Conservation (phyloP, 192 early-diverging fungal species). For the Diversispora epigaea region DNA sequence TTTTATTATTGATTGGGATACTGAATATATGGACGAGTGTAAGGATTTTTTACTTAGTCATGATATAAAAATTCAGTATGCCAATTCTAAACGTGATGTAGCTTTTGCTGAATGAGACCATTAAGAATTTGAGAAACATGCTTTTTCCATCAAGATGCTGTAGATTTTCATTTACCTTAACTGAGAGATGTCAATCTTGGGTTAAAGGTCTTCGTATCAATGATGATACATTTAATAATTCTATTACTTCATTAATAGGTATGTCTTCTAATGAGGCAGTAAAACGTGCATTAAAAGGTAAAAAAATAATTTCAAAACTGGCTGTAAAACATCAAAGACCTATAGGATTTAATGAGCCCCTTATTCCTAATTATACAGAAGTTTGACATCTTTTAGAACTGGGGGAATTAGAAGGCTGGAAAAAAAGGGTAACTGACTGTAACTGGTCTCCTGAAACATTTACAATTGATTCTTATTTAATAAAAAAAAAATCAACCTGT, state of each 20-base stretch:
- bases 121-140: slow-evolving; percentile 5
- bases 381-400: slow-evolving; percentile 11
- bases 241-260: too few relatives aligned
- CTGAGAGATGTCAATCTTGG: slow-evolving; percentile 6
- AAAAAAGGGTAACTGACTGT: too few relatives aligned
- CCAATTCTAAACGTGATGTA: slow-evolving; percentile 13
- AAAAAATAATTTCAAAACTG: slow-evolving; percentile 20
- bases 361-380: slow-evolving; percentile 18
- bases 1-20: neutral
- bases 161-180: slow-evolving; percentile 25
- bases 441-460: too few relatives aligned
- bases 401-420: neutral
- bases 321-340: neutral
- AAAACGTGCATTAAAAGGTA: slow-evolving; percentile 12
- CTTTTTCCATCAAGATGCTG: neutral
- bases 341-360: slow-evolving; percentile 7
- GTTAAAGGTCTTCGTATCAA: neutral
- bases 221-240: too few relatives aligned
- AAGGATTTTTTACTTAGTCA: too few relatives aligned
- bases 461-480: neutral
- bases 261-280: too few relatives aligned
- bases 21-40: neutral
- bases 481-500: slow-evolving; percentile 27
- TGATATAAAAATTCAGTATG: neutral
- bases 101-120: slow-evolving; percentile 17